phyloP scores from a whole-genome alignment of 108 stramenopile genomes.

The Cyclostephanos invisitatus region DNA sequence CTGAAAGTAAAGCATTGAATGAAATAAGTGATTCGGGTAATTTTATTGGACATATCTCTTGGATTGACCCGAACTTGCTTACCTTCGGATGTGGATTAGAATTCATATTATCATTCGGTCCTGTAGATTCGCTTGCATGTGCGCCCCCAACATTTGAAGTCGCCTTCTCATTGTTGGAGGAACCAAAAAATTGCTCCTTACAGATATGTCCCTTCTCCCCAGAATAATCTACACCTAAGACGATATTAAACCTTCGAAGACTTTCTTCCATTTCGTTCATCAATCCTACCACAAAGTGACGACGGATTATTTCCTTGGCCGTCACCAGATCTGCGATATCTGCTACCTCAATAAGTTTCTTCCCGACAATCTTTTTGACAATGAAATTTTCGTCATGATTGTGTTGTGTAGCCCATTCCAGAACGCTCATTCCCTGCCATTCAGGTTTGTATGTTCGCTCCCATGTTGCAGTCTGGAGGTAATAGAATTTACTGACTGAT shows the following conservation, averaged over 20 bases:
- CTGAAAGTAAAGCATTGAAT: constrained; percentile 3
- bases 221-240: constrained; percentile 8
- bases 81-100: constrained; percentile 16
- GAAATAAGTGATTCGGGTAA: constrained; percentile 1
- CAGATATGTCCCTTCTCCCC: constrained; percentile 5
- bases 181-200: constrained; percentile 11
- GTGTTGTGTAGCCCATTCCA: constrained; percentile 48
- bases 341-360: not conserved
- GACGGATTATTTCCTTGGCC: constrained; percentile 22
- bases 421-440: constrained; percentile 43
- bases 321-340: constrained; percentile 7
- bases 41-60: not conserved
- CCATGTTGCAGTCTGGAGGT: constrained; percentile 54
- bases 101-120: not conserved
- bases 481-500: constrained; percentile 60
- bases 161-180: not conserved
- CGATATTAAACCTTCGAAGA: constrained; percentile 25
- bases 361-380: constrained; percentile 10
- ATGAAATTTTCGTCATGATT: constrained; percentile 12
- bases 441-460: constrained; percentile 56
- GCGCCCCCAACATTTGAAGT: not conserved
- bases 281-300: constrained; percentile 25
- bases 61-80: not conserved
- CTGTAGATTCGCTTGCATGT: no score
- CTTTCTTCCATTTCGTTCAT: constrained; percentile 34